These are phyloP conservation scores for Phytomonas francai DNA, from an alignment of 208 protist species.

Conservation along the genomic window DNA sequence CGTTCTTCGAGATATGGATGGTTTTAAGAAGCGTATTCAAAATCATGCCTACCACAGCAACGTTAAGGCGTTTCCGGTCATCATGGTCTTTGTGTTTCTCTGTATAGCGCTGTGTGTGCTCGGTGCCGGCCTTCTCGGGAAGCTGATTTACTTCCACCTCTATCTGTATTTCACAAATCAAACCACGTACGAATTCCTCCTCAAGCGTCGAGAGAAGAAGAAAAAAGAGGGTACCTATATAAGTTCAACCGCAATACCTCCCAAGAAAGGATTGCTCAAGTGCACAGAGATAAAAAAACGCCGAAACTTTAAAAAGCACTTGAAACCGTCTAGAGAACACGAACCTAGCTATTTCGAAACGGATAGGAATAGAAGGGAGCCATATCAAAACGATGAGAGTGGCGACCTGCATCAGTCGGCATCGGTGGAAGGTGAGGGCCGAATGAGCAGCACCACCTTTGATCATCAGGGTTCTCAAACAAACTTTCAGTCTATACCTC, in stretches of 20 bases:
- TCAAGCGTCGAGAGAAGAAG: constrained; percentile 56
- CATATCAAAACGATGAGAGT: background rate
- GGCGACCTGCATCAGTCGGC: background rate
- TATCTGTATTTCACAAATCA: constrained; percentile 46
- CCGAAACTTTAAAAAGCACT: constrained; percentile 65
- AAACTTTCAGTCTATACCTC: background rate
- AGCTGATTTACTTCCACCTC: constrained; percentile 74
- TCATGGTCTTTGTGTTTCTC: constrained; percentile 57
- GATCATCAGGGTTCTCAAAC: background rate
- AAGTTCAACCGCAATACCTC: constrained; percentile 4
- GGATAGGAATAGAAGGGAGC: background rate
- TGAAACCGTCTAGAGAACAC: constrained; percentile 3
- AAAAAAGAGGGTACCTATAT: constrained; percentile 23
- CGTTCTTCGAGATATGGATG: constrained; percentile 29
- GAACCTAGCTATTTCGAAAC: background rate
- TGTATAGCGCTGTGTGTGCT: constrained; percentile 19
- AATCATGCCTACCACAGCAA: constrained; percentile 44
- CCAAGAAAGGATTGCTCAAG: constrained; percentile 12
- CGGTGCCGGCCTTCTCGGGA: constrained; percentile 39
- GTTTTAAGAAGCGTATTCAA: constrained; percentile 36
- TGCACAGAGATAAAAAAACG: constrained; percentile 49
- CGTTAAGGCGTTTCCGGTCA: constrained; percentile 21
- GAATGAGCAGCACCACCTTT: background rate
- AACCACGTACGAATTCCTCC: constrained; percentile 74
- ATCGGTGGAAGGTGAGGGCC: background rate